Conservation (phyloP, 257 asterid genomes). For the Solanum stenotomum region DNA sequence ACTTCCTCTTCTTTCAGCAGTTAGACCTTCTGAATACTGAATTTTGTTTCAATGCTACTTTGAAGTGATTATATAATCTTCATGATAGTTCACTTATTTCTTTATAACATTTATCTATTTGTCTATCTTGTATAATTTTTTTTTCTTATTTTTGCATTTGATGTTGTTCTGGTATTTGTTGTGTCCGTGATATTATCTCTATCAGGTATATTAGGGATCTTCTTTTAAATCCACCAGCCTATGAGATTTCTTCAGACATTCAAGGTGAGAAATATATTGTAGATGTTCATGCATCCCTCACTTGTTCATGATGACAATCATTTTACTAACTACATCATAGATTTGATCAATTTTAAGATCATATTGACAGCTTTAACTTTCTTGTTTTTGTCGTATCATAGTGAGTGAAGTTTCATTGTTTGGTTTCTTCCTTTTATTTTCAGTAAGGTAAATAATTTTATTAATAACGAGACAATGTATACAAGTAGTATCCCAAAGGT, state of each 20-base stretch:
- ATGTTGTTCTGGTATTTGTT: slow-evolving; percentile 5
- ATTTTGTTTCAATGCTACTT: background rate
- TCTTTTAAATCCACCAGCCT: slow-evolving; percentile 93
- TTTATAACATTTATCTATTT: background rate
- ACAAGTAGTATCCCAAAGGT: background rate
- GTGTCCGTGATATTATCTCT: background rate
- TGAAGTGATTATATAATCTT: background rate
- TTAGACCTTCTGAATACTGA: background rate
- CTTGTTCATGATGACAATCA: background rate
- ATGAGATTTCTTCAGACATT: slow-evolving; percentile 66
- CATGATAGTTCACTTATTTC: background rate
- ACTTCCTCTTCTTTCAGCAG: background rate
- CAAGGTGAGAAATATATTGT: slow-evolving; percentile 40
- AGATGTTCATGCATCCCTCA: background rate
- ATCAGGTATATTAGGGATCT: slow-evolving; percentile 82
- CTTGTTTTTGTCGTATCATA: background rate
- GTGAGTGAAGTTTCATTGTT: background rate
- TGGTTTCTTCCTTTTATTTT: background rate
- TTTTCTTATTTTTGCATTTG: background rate
- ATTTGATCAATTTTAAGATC: background rate
- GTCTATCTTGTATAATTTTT: background rate
- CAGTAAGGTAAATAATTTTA: background rate
- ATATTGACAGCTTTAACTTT: background rate
- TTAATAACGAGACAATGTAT: background rate
- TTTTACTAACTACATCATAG: background rate